Evolutionary conservation across 805 yeast species (phyloP).

Genomic region (Clavispora asparagi): DNA sequence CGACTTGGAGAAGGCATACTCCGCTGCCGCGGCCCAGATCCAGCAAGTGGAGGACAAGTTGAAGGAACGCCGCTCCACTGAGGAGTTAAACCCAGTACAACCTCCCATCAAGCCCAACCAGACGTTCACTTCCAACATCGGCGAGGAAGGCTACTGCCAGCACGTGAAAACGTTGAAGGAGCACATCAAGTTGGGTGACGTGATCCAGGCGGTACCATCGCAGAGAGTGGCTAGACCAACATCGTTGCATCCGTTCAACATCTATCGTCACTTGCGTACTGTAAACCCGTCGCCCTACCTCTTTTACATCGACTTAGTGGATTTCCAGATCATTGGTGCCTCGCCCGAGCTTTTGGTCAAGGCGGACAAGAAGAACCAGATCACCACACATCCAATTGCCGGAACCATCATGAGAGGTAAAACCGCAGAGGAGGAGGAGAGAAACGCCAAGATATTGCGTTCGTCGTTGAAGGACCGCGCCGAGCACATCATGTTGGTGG

Average conservation of each 20-base stretch:
- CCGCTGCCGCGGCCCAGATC: conserved; percentile 54
- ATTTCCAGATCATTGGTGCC: conserved; percentile 95
- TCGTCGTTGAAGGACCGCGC: conserved; percentile 88
- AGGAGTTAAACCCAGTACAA: conserved; percentile 62
- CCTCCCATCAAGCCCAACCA: conserved; percentile 63
- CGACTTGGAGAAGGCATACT: conserved; percentile 40
- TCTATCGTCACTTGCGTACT: conserved; percentile 88
- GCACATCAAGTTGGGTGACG: conserved; percentile 87
- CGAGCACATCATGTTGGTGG: conserved; percentile 98
- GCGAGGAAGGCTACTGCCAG: conserved; percentile 85
- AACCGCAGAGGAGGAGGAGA: conserved; percentile 88
- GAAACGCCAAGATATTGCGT: conserved; percentile 66
- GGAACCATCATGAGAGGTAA: conserved; percentile 92
- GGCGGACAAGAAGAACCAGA: conserved; percentile 63
- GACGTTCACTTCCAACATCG: conserved; percentile 80
- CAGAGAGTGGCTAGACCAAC: conserved; percentile 96
- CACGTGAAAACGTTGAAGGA: conserved; percentile 72
- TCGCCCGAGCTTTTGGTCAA: conserved; percentile 93
- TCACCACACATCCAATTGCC: conserved; percentile 96
- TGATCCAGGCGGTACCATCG: conserved; percentile 97
- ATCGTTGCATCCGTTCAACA: conserved; percentile 91
- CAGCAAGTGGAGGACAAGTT: conserved; percentile 48
- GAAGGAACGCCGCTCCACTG: conserved; percentile 39
- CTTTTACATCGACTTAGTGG: conserved; percentile 87
- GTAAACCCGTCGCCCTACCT: conserved; percentile 97